These are phyloP conservation scores for Aristolochia contorta DNA, from an alignment of 164 flowering plant genomes.

Conservation along the genomic window DNA sequence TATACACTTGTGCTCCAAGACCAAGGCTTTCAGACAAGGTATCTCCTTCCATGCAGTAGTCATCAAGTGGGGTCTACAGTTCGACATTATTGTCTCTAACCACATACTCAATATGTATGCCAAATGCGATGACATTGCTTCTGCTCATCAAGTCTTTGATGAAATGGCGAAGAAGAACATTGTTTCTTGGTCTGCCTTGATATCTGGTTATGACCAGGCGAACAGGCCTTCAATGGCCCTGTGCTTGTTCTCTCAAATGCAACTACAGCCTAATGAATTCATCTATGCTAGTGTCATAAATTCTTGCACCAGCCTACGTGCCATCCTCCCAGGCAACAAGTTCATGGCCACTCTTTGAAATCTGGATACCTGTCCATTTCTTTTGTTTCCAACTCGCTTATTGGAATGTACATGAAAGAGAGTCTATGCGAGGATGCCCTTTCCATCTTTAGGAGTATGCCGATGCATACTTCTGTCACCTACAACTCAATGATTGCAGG, in stretches of 20 bases:
- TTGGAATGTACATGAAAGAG: conserved; percentile 57
- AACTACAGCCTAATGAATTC: conserved; percentile 45
- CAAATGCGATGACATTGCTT: conserved; percentile 30
- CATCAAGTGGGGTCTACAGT: conserved; percentile 28
- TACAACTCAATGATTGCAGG: conserved; percentile 55
- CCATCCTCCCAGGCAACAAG: conserved; percentile 31
- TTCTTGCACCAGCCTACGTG: conserved; percentile 39
- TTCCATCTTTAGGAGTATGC: conserved; percentile 11
- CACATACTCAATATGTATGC: conserved; percentile 66
- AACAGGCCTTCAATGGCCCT: conserved; percentile 33
- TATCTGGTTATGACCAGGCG: conserved; percentile 58
- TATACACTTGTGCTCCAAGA: conserved; percentile 41
- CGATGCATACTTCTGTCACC: conserved; percentile 29
- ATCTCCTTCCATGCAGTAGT: conserved; percentile 42
- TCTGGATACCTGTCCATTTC: conserved; percentile 28
- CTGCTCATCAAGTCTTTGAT: conserved; percentile 43
- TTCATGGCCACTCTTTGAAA: conserved; percentile 48
- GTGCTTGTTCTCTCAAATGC: conserved; percentile 28
- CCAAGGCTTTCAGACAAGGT: conserved; percentile 29
- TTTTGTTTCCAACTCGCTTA: conserved; percentile 60
- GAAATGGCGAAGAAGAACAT: conserved; percentile 57
- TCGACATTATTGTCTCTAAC: conserved; percentile 36
- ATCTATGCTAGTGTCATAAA: conserved; percentile 44
- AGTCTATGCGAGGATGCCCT: conserved; percentile 38
- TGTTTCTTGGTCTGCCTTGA: conserved; percentile 71